phyloP scores from a whole-genome alignment of 1,284 basidiomycete species.

The Sporisorium sorghi region DNA sequence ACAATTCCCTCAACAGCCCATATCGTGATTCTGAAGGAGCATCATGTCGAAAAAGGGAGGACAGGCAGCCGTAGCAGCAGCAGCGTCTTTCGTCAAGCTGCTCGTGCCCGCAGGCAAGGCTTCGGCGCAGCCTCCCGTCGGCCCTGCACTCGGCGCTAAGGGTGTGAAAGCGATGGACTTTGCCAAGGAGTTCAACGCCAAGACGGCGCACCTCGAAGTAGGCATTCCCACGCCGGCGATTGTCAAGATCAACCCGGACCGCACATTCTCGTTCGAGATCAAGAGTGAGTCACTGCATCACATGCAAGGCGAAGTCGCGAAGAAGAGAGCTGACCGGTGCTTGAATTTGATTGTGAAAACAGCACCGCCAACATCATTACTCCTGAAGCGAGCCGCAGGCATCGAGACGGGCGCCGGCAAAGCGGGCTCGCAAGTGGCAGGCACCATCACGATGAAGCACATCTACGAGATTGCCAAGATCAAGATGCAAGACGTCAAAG shows the following conservation, averaged over 20 bases:
- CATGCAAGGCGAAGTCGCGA: background rate
- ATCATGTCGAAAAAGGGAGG: constrained; percentile 67
- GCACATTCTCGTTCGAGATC: constrained; percentile 84
- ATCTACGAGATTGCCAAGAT: constrained; percentile 99
- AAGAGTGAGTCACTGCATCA: constrained; percentile 49
- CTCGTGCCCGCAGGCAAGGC: constrained; percentile 94
- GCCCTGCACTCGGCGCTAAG: constrained; percentile 94
- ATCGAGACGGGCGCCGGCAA: constrained; percentile 81
- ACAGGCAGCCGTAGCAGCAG: constrained; percentile 48
- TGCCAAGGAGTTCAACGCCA: constrained; percentile 78
- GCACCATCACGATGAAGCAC: constrained; percentile 92
- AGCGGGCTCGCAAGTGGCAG: constrained; percentile 79
- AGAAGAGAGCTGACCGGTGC: background rate
- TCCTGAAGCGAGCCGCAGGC: constrained; percentile 90
- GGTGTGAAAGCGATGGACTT: constrained; percentile 99
- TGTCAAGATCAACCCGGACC: constrained; percentile 93
- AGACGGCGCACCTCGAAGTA: constrained; percentile 86
- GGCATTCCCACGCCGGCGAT: constrained; percentile 89
- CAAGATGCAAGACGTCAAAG: constrained; percentile 80
- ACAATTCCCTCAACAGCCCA: too few species aligned
- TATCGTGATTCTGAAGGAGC: background rate
- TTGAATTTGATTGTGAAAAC: background rate
- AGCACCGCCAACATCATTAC: constrained; percentile 87
- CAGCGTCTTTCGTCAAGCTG: constrained; percentile 73
- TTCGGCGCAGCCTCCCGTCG: constrained; percentile 93